Evolutionary conservation across 768 basidiomycete genomes (phyloP).

Genomic region (Mycena belliarum): DNA sequence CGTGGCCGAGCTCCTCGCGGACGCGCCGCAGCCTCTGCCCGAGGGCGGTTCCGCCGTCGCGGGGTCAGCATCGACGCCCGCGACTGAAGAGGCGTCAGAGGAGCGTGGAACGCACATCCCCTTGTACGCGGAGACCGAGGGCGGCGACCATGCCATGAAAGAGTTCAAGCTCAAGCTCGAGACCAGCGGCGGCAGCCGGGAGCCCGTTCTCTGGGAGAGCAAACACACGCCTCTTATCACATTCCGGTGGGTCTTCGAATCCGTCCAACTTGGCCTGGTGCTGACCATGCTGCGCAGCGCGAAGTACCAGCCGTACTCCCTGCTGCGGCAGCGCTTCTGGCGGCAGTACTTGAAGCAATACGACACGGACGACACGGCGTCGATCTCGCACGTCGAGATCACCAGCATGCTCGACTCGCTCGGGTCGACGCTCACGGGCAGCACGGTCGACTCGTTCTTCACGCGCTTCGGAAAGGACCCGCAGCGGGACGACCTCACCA

Average conservation of each 20-base stretch:
- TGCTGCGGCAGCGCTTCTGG: conserved; percentile 91
- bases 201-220: conserved; percentile 63
- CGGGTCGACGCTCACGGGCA: conserved; percentile 82
- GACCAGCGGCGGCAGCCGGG: conserved; percentile 47
- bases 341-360: conserved; percentile 85
- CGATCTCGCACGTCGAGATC: conserved; percentile 81
- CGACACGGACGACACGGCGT: conserved; percentile 78
- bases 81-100: neutral
- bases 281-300: conserved; percentile 54
- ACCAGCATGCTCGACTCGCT: conserved; percentile 96
- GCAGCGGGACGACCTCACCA: conserved; percentile 67
- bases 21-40: conserved; percentile 59
- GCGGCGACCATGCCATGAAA: conserved; percentile 67
- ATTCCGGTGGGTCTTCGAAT: conserved; percentile 55
- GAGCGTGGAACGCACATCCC: conserved; percentile 36
- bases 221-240: conserved; percentile 70
- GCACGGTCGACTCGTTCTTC: conserved; percentile 85
- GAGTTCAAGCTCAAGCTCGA: conserved; percentile 67
- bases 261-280: no score
- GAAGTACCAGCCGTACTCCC: conserved; percentile 94
- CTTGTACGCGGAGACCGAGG: conserved; percentile 53
- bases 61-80: conserved; percentile 6
- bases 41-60: neutral
- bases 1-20: conserved; percentile 66
- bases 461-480: conserved; percentile 64